Evolutionary conservation across 2,329 filamentous ascomycete genomes (phyloP), one percentile per base, ranked within the genome.

Genomic region (Fusarium armeniacum): DNA sequence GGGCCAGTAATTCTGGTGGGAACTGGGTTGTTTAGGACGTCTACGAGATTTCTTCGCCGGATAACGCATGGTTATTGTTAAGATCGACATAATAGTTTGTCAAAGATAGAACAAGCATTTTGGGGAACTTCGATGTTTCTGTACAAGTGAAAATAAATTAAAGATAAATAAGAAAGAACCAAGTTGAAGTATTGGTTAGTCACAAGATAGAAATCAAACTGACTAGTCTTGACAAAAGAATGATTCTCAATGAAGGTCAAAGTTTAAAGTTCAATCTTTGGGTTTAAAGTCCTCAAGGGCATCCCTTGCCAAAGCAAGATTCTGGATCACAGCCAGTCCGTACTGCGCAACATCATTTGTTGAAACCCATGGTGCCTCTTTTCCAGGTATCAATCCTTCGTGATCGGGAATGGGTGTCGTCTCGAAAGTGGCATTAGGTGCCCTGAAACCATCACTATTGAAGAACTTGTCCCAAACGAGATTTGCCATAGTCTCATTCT

Each of bases 291-390:
- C 24, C 16, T 71, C 68, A 1, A 74, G 60, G 4, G 67, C 50
- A 11, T 75, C 63, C 36, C 68, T 70, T 1, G 57, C 76, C 35
- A 81, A 71, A 4, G 85, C 84, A 69, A 90, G 67, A 55, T 87
- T 84, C 71, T 87, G 84, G 60, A 90, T 88, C 0, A 82, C 85
- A 2, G 86, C 84, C 51, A 89, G 67, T 1, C 87, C 87, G 74
- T 88, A 90, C 62, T 86, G 80, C 0, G 87, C 85, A 8, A 83
- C 81, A 43, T 84, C 85, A 68, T 89, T 89, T 0, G 87, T 89
- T 3, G 82, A 81, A 1, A 90, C 70, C 87, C 87, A 90, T 0
- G 79, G 75, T 0, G 86, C 87, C 76, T 90, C 87, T 20, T 88
- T 83, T 0, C 87, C 80, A 0, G 83, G 80, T 3, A 79, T 72